A percentile compares a stretch with the other conserved stretches of the same genome.
phyloP scores from a whole-genome alignment of 2,329 filamentous ascomycete species.

The Ascochyta koolunga region DNA sequence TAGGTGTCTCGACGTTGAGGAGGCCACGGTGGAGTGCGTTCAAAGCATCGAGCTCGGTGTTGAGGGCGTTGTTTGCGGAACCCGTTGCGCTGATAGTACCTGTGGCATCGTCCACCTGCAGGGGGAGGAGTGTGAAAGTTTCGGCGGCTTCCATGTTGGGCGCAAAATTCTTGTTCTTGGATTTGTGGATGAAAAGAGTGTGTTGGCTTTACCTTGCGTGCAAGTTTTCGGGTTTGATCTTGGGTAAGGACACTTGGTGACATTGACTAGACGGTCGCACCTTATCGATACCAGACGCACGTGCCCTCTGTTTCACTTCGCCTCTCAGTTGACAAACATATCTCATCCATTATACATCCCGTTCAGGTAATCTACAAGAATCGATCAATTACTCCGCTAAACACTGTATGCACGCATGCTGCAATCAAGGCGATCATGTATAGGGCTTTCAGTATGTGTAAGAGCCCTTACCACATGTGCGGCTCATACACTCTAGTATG shows the following conservation, averaged over 20 bases:
- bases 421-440: neutral
- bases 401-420: neutral
- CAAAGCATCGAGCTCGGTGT: slow-evolving; percentile 66
- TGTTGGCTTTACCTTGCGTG: neutral
- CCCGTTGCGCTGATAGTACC: slow-evolving; percentile 69
- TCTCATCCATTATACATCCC: neutral
- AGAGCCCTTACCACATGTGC: neutral
- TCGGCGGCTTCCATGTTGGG: slow-evolving; percentile 53
- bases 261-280: slow-evolving; percentile 3
- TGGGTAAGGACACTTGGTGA: slow-evolving; percentile 19
- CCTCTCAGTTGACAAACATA: neutral
- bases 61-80: slow-evolving; percentile 46
- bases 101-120: slow-evolving; percentile 79
- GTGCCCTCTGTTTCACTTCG: neutral
- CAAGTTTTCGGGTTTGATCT: slow-evolving; percentile 1
- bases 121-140: slow-evolving; percentile 80
- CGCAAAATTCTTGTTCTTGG: neutral
- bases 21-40: slow-evolving; percentile 81
- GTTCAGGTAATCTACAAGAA: neutral
- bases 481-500: neutral
- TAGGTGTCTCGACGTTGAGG: slow-evolving; percentile 67
- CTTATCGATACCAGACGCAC: slow-evolving; percentile 11
- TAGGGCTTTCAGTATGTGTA: neutral
- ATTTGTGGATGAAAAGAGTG: neutral
- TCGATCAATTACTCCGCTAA: neutral